These are phyloP conservation scores for Tulasnella sp. DNA, from an alignment of 768 basidiomycete species.

Conservation along the genomic window DNA sequence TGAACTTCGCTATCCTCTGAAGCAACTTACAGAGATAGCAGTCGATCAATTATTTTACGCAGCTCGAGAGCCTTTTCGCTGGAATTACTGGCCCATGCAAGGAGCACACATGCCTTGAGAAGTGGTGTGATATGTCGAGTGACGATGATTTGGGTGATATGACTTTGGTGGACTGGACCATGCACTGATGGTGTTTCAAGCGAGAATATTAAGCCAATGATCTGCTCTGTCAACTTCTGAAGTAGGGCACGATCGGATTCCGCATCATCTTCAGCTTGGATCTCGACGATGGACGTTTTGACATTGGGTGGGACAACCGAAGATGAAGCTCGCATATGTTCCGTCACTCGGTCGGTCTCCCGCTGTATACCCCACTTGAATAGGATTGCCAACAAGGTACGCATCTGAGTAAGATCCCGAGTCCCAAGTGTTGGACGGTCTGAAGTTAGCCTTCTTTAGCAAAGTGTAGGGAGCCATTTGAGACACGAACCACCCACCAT, in stretches of 20 bases:
- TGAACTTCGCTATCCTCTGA: slow-evolving; percentile 12
- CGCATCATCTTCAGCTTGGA: slow-evolving; percentile 36
- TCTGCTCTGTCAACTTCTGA: slow-evolving; percentile 36
- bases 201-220: slow-evolving; percentile 43
- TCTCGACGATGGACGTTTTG: slow-evolving; percentile 19
- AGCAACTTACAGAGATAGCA: slow-evolving; percentile 51
- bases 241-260: slow-evolving; percentile 37
- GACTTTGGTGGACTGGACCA: slow-evolving; percentile 37
- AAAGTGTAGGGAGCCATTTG: not conserved
- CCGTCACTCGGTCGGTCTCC: slow-evolving; percentile 36
- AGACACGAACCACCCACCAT: not conserved
- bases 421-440: slow-evolving; percentile 43
- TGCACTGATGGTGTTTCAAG: slow-evolving; percentile 31
- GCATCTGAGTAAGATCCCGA: slow-evolving; percentile 51
- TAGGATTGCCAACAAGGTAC: slow-evolving; percentile 52
- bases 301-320: slow-evolving; percentile 4
- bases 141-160: slow-evolving; percentile 49
- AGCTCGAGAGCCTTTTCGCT: slow-evolving; percentile 37
- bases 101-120: slow-evolving; percentile 45
- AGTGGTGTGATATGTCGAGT: slow-evolving; percentile 49
- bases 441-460: slow-evolving; percentile 3
- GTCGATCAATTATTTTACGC: slow-evolving; percentile 25
- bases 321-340: slow-evolving; percentile 32
- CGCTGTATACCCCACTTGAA: slow-evolving; percentile 65
- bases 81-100: slow-evolving; percentile 63